Evolutionary conservation across 169 alveolate genomes (phyloP).

Genomic region (Cyclospora cayetanensis): DNA sequence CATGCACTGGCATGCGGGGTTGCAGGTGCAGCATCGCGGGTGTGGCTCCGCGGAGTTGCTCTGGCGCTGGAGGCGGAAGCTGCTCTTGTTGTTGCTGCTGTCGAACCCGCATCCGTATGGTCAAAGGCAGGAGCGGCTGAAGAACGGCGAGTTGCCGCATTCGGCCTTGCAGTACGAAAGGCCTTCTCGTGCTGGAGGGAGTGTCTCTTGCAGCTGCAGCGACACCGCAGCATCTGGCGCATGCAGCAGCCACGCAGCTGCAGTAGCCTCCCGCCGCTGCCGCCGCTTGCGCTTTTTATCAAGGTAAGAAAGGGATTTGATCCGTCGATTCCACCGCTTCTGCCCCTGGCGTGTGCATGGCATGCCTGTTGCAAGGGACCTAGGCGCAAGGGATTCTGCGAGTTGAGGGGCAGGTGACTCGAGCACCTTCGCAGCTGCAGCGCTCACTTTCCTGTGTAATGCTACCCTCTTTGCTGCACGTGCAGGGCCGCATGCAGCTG

Average conservation of each 20-base stretch:
- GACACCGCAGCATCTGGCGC: conserved; percentile 37
- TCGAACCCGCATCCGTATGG: not conserved
- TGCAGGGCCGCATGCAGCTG: conserved; percentile 59
- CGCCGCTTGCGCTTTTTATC: conserved; percentile 23
- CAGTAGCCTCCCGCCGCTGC: conserved; percentile 51
- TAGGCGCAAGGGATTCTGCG: too few relatives aligned
- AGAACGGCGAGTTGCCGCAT: conserved; percentile 28
- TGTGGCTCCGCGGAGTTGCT: conserved; percentile 38
- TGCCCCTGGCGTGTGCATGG: too few relatives aligned
- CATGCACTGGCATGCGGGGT: conserved; percentile 15
- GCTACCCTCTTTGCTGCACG: not conserved
- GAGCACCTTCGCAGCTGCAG: too few relatives aligned
- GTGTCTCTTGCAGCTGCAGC: conserved; percentile 33
- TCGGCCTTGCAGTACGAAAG: conserved; percentile 7
- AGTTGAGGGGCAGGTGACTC: too few relatives aligned
- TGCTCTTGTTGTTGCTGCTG: conserved; percentile 39
- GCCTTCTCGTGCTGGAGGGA: conserved; percentile 52
- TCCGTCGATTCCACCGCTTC: too few relatives aligned
- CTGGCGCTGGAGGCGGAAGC: conserved; percentile 42
- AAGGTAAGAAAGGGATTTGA: too few relatives aligned
- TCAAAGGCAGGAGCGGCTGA: conserved; percentile 18
- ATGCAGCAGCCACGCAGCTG: conserved; percentile 63
- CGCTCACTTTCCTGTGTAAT: too few relatives aligned
- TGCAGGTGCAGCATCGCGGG: conserved; percentile 23
- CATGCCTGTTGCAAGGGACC: too few relatives aligned